Percentiles rank a stretch among this genome's conserved stretches.
These are phyloP conservation scores for Porogramme epimiltina DNA, from an alignment of 1,284 basidiomycete species.

Conservation along the genomic window DNA sequence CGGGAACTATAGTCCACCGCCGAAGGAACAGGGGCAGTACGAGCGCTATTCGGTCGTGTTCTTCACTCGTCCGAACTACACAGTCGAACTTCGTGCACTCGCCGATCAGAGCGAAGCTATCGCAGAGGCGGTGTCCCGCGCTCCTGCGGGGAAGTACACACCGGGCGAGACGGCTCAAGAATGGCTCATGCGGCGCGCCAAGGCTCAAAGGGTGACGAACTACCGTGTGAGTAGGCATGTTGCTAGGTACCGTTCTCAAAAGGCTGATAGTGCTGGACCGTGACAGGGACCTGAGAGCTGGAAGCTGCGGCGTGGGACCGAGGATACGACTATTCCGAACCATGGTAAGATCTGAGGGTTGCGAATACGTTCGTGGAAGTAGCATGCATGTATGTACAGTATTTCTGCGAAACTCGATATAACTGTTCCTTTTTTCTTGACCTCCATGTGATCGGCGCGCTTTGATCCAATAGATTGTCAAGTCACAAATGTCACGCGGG, in stretches of 20 bases:
- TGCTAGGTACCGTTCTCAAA: too few relatives aligned
- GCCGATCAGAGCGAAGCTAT: constrained; percentile 27
- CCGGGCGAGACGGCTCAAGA: constrained; percentile 26
- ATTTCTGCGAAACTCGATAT: too few relatives aligned
- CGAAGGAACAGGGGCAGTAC: constrained; percentile 30
- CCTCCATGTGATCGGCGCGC: too few relatives aligned
- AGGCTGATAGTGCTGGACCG: neutral
- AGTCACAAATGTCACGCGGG: too few relatives aligned
- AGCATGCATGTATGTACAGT: too few relatives aligned
- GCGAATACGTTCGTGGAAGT: too few relatives aligned
- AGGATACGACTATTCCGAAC: constrained; percentile 3
- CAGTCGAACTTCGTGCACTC: constrained; percentile 26
- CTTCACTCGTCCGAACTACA: constrained; percentile 38
- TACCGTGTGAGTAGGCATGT: constrained; percentile 24
- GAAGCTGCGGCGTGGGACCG: constrained; percentile 8
- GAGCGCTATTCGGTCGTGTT: constrained; percentile 39
- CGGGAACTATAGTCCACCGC: neutral
- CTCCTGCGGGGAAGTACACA: constrained; percentile 12
- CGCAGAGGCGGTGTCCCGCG: constrained; percentile 23
- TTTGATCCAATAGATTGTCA: too few relatives aligned
- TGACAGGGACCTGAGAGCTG: constrained; percentile 24
- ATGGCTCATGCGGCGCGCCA: constrained; percentile 31
- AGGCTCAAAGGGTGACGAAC: constrained; percentile 25
- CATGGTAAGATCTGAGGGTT: neutral
- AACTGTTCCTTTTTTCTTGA: too few relatives aligned